A percentile compares a stretch with the other conserved stretches of the same genome.
phyloP scores from a whole-genome alignment of 2,329 filamentous ascomycete genomes.

The Grosmannia serpens region DNA sequence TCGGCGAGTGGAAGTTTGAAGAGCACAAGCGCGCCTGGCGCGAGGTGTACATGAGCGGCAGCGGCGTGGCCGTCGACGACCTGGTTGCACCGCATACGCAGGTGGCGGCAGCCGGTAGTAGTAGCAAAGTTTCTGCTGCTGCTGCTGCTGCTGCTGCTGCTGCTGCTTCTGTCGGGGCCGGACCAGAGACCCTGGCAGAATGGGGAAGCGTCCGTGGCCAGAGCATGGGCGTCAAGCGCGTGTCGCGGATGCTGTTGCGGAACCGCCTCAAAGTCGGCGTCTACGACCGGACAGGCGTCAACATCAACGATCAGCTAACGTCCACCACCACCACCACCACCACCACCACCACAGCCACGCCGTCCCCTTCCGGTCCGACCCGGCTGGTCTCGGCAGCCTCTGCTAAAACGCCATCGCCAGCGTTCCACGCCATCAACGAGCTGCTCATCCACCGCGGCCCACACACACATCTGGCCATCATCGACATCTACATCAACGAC shows the following conservation, averaged over 20 bases:
- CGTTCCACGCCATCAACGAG: slow-evolving; percentile 77
- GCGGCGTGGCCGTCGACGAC: slow-evolving; percentile 36
- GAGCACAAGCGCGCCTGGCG: slow-evolving; percentile 89
- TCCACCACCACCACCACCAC: slow-evolving; percentile 29
- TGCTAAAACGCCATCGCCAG: slow-evolving; percentile 16
- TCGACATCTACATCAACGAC: slow-evolving; percentile 83
- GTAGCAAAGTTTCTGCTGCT: slow-evolving; percentile 2
- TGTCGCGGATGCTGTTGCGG: slow-evolving; percentile 72
- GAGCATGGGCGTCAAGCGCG: slow-evolving; percentile 62
- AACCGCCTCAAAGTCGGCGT: slow-evolving; percentile 81
- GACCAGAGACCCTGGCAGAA: slow-evolving; percentile 21
- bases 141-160: neutral
- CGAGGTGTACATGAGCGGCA: slow-evolving; percentile 77
- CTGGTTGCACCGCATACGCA: slow-evolving; percentile 28
- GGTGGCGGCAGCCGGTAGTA: slow-evolving; percentile 17
- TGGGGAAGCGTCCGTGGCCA: slow-evolving; percentile 73
- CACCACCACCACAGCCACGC: neutral
- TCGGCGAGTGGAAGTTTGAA: slow-evolving; percentile 91
- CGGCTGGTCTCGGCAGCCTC: neutral
- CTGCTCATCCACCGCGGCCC: slow-evolving; percentile 85
- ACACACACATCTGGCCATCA: slow-evolving; percentile 79
- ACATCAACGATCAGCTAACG: slow-evolving; percentile 42
- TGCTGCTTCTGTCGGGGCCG: neutral
- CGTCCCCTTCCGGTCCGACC: neutral
- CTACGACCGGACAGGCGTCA: slow-evolving; percentile 56